phyloP scores from a whole-genome alignment of 441 rosid genomes.

The Bocquillonia castaneifolia region DNA sequence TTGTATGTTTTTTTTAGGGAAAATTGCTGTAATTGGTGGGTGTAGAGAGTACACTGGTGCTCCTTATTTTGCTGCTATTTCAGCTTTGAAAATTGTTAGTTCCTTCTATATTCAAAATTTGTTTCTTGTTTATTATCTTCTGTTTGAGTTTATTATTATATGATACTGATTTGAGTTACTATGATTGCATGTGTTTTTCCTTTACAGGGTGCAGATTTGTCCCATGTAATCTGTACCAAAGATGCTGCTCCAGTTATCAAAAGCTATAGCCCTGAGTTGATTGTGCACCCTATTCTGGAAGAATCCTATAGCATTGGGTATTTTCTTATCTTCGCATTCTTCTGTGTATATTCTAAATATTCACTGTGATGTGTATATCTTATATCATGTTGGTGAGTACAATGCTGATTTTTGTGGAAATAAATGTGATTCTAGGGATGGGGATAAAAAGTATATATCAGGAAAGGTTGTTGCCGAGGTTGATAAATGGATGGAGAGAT shows the following conservation, averaged over 20 bases:
- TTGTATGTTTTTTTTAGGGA: slow-evolving; percentile 44
- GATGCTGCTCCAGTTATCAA: slow-evolving; percentile 93
- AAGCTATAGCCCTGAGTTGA: slow-evolving; percentile 91
- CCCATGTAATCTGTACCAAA: slow-evolving; percentile 93
- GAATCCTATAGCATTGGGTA: slow-evolving; percentile 75
- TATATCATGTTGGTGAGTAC: slow-evolving; percentile 12
- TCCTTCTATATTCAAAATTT: not conserved
- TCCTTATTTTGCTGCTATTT: slow-evolving; percentile 93
- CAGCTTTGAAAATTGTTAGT: slow-evolving; percentile 79
- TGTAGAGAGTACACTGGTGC: slow-evolving; percentile 98
- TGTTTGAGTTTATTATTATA: not conserved
- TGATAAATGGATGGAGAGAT: slow-evolving; percentile 86
- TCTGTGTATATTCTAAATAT: not conserved
- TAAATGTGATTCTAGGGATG: slow-evolving; percentile 43
- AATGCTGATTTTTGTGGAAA: slow-evolving; percentile 12
- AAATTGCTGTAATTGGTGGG: slow-evolving; percentile 89
- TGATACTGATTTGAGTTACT: slow-evolving; percentile 10
- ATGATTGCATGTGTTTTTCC: slow-evolving; percentile 13
- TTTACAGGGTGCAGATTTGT: slow-evolving; percentile 85
- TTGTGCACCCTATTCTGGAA: slow-evolving; percentile 83
- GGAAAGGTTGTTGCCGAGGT: slow-evolving; percentile 66
- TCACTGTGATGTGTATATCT: not conserved
- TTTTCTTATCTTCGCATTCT: not conserved
- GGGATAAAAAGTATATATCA: slow-evolving; percentile 38
- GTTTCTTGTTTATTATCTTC: not conserved